Conservation (phyloP, 345 rosid genomes). For the Mangifera indica region DNA sequence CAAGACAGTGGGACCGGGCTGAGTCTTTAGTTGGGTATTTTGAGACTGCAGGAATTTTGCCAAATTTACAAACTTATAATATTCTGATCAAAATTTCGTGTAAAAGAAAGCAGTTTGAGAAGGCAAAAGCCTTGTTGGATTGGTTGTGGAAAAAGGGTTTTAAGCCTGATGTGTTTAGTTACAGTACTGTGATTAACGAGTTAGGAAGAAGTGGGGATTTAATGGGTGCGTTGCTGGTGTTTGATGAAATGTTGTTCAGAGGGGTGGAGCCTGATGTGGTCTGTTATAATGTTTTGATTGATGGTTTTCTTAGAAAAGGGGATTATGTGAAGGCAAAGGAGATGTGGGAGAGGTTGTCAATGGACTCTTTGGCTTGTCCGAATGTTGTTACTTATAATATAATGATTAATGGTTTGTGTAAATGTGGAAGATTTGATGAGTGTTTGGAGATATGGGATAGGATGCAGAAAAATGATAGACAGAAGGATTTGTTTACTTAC, state of each 20-base stretch:
- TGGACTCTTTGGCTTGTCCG: conserved; percentile 54
- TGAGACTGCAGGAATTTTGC: conserved; percentile 45
- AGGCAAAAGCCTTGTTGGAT: conserved; percentile 51
- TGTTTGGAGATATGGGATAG: conserved; percentile 73
- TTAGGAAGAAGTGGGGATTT: conserved; percentile 54
- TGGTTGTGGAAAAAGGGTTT: conserved; percentile 60
- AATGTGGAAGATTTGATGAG: conserved; percentile 65
- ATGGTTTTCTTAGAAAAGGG: conserved; percentile 56
- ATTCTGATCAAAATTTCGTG: conserved; percentile 72
- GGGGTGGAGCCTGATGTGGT: conserved; percentile 54
- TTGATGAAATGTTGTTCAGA: conserved; percentile 76
- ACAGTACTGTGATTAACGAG: conserved; percentile 55
- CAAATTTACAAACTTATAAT: conserved; percentile 74
- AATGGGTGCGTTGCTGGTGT: conserved; percentile 55
- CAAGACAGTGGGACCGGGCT: conserved; percentile 53
- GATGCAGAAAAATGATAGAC: conserved; percentile 63
- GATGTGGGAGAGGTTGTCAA: conserved; percentile 62
- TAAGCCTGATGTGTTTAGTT: conserved; percentile 58
- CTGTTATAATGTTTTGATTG: conserved; percentile 76
- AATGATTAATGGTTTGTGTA: conserved; percentile 81
- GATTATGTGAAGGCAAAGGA: conserved; percentile 52
- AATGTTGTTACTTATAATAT: conserved; percentile 76
- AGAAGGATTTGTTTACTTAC: conserved; percentile 63
- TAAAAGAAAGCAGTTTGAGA: conserved; percentile 56
- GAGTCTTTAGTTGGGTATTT: conserved; percentile 51